Percentiles rank a stretch among this genome's conserved stretches.
These are phyloP conservation scores for Malus domestica DNA, from an alignment of 306 rosid genomes.

Conservation along the genomic window DNA sequence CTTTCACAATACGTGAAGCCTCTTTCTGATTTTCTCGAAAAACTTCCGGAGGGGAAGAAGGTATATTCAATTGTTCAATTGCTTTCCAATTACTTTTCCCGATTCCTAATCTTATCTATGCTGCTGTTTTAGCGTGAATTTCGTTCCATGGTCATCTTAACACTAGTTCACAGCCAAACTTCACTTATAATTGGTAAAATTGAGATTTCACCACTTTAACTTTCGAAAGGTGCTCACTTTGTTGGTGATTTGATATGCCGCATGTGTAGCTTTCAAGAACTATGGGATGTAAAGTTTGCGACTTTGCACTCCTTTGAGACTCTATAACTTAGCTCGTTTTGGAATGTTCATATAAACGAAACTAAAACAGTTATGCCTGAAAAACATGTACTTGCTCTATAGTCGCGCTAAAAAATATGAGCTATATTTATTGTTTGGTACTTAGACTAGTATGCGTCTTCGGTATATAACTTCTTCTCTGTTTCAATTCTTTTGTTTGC, in stretches of 20 bases:
- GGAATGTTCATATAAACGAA: not conserved
- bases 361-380: not conserved
- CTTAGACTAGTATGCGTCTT: not conserved
- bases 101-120: not conserved
- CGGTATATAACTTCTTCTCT: conserved; percentile 7
- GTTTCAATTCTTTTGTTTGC: not conserved
- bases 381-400: not conserved
- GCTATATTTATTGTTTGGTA: conserved; percentile 2
- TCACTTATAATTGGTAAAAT: not conserved
- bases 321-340: not conserved
- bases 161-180: not conserved
- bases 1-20: conserved; percentile 85
- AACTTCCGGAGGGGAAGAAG: conserved; percentile 71
- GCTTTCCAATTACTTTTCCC: not conserved
- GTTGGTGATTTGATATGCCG: not conserved
- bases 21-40: conserved; percentile 65
- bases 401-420: not conserved
- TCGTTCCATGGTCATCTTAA: not conserved
- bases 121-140: not conserved
- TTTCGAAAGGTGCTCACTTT: not conserved
- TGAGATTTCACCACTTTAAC: not conserved
- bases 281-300: not conserved
- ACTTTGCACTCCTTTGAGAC: not conserved
- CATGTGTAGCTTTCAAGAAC: not conserved
- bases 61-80: conserved; percentile 27